Evolutionary conservation across 768 basidiomycete genomes (phyloP).

Genomic region (Lyophyllum atratum): DNA sequence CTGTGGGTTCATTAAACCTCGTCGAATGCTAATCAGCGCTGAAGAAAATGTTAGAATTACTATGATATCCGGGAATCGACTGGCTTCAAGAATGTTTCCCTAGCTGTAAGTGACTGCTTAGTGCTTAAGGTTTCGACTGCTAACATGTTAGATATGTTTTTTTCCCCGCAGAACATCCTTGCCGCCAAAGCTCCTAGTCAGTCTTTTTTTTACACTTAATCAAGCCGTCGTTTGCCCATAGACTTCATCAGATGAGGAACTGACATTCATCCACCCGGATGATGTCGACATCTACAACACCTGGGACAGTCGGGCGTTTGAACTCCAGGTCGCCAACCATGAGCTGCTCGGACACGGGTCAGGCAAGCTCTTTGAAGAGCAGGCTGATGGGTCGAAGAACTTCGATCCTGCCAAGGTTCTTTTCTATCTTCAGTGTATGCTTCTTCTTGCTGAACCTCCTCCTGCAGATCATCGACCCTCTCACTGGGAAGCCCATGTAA

Average conservation of each 20-base stretch:
- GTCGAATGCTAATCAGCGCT: background rate
- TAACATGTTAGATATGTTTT: background rate
- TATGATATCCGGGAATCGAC: constrained; percentile 79
- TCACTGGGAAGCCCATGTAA: constrained; percentile 77
- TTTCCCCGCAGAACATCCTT: constrained; percentile 64
- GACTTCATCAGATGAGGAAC: constrained; percentile 57
- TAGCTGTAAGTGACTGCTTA: constrained; percentile 59
- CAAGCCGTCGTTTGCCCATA: background rate
- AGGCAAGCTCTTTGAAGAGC: constrained; percentile 82
- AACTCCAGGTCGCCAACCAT: constrained; percentile 89
- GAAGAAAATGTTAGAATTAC: constrained; percentile 55
- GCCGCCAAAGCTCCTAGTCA: constrained; percentile 84
- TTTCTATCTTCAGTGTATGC: background rate
- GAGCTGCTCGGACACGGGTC: constrained; percentile 86
- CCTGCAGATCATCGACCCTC: constrained; percentile 72
- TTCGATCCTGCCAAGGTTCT: constrained; percentile 71
- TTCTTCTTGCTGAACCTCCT: background rate
- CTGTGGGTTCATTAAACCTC: constrained; percentile 38
- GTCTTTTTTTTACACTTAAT: constrained; percentile 17
- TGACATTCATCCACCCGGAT: constrained; percentile 82
- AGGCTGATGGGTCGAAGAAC: constrained; percentile 74
- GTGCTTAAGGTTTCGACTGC: background rate
- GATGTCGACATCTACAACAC: constrained; percentile 73
- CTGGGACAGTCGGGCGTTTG: constrained; percentile 81
- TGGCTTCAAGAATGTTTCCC: constrained; percentile 90